Evolutionary conservation across 768 basidiomycete genomes (phyloP).

Genomic region (Pulveroboletus frians): DNA sequence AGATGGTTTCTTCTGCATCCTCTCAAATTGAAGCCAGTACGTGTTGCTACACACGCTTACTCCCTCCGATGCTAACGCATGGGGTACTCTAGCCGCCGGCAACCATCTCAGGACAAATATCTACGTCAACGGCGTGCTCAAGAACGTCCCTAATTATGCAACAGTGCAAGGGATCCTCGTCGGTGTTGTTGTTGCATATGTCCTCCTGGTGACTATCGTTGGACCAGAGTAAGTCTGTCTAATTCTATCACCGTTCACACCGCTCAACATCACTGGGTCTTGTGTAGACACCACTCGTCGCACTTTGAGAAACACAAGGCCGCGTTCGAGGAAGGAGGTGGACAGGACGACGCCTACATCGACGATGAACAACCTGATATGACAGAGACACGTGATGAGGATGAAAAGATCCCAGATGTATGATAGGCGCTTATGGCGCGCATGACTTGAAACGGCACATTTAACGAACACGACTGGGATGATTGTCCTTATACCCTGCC

Average conservation of each 20-base stretch:
- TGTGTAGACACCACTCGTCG: constrained; percentile 55
- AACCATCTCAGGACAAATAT: constrained; percentile 51
- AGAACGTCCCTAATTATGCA: constrained; percentile 58
- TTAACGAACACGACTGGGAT: too few species aligned
- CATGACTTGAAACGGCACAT: too few species aligned
- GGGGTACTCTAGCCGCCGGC: constrained; percentile 46
- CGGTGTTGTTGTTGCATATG: constrained; percentile 73
- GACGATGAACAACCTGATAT: constrained; percentile 9
- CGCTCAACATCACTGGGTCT: background rate
- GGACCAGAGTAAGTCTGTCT: constrained; percentile 62
- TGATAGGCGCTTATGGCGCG: background rate
- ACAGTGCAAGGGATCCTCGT: constrained; percentile 87
- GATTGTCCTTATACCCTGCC: too few species aligned
- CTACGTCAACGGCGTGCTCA: constrained; percentile 32
- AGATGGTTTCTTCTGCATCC: constrained; percentile 67
- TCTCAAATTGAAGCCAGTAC: constrained; percentile 43
- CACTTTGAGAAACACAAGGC: constrained; percentile 83
- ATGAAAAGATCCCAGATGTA: constrained; percentile 17
- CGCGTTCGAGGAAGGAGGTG: constrained; percentile 74
- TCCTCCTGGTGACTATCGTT: constrained; percentile 68
- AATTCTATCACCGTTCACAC: background rate
- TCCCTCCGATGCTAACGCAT: background rate
- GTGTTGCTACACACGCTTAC: background rate
- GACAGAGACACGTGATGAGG: constrained; percentile 11
- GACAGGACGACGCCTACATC: constrained; percentile 45